A percentile compares a stretch with the other conserved stretches of the same genome.
Evolutionary conservation across 495 filamentous ascomycete species (phyloP).

Genomic region (Bombardia bombarda): DNA sequence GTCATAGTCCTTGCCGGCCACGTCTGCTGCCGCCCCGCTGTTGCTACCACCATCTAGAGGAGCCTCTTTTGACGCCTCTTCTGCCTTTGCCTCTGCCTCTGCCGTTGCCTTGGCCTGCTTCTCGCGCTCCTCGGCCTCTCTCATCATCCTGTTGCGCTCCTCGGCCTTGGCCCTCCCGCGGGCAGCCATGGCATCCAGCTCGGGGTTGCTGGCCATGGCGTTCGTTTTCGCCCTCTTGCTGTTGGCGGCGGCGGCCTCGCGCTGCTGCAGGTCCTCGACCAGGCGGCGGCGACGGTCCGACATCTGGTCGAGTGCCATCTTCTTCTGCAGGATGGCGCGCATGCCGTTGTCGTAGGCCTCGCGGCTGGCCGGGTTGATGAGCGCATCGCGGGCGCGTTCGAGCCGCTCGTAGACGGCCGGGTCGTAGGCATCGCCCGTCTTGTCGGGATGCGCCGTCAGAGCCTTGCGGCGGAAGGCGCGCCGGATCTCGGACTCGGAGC

Average conservation of each 20-base stretch:
- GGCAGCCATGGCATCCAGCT: constrained; percentile 15
- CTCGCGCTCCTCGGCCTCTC: constrained; percentile 36
- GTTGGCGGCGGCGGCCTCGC: constrained; percentile 23
- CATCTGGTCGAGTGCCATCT: constrained; percentile 20
- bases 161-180: constrained; percentile 21
- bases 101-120: constrained; percentile 12
- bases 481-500: constrained; percentile 35
- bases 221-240: constrained; percentile 17
- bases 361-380: constrained; percentile 29
- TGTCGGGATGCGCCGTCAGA: constrained; percentile 45
- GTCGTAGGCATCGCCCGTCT: constrained; percentile 37
- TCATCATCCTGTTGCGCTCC: constrained; percentile 25
- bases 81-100: constrained; percentile 4
- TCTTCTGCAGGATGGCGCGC: constrained; percentile 30
- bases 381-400: constrained; percentile 38
- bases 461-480: constrained; percentile 37
- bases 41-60: no score
- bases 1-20: constrained; percentile 22
- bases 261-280: constrained; percentile 31
- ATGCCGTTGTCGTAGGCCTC: constrained; percentile 34
- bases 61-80: constrained; percentile 2
- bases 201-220: neutral
- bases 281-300: constrained; percentile 22
- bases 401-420: constrained; percentile 37
- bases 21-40: constrained; percentile 2